These are phyloP conservation scores for Morella rubra DNA, from an alignment of 306 rosid genomes.

Conservation along the genomic window DNA sequence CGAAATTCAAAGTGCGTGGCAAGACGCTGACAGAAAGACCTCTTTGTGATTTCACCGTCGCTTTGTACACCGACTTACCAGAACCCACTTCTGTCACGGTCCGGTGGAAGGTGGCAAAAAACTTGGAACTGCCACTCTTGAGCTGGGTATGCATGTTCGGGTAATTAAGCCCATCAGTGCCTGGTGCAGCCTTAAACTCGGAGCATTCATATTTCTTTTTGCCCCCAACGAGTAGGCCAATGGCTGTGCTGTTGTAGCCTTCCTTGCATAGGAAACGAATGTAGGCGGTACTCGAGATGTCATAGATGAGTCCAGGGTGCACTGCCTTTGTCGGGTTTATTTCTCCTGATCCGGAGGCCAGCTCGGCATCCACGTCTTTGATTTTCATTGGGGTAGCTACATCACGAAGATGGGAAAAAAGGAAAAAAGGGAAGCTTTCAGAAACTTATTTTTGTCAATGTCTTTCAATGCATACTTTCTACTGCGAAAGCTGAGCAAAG, in stretches of 20 bases:
- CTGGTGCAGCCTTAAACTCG: constrained; percentile 26
- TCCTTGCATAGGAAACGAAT: constrained; percentile 57
- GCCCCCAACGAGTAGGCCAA: constrained; percentile 44
- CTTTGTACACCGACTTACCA: constrained; percentile 53
- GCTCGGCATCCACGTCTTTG: constrained; percentile 31
- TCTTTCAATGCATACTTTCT: not conserved
- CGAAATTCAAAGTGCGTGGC: constrained; percentile 54
- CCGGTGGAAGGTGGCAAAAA: constrained; percentile 57
- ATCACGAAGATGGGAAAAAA: constrained; percentile 8
- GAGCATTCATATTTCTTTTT: constrained; percentile 42
- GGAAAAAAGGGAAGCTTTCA: not conserved
- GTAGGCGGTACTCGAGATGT: constrained; percentile 42
- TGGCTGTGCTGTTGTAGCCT: constrained; percentile 43
- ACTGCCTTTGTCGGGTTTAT: constrained; percentile 52
- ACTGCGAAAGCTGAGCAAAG: not conserved
- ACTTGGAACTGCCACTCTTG: not conserved
- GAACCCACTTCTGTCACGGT: constrained; percentile 63
- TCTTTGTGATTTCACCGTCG: constrained; percentile 45
- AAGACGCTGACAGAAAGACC: constrained; percentile 50
- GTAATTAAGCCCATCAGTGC: constrained; percentile 83
- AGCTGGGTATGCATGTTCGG: constrained; percentile 62
- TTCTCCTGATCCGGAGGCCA: constrained; percentile 76
- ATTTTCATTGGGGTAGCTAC: constrained; percentile 62
- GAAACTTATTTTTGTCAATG: not conserved
- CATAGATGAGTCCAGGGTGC: constrained; percentile 70